Percentiles rank a stretch among this genome's conserved stretches.
Evolutionary conservation across 805 yeast genomes (phyloP).

Genomic region (Cyberlindnera japonica): DNA sequence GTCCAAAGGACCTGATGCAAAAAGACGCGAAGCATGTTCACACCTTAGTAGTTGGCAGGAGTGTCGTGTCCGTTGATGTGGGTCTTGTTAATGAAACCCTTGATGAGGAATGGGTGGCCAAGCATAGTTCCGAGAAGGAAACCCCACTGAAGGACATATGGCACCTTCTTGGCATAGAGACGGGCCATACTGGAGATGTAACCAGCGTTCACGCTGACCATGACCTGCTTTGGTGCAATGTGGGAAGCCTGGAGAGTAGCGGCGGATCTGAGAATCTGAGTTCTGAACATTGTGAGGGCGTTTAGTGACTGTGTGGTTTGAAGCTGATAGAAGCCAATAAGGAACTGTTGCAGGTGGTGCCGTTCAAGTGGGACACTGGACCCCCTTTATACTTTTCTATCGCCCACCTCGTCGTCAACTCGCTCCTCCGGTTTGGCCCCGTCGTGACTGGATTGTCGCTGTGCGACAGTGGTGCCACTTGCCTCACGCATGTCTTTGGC

Average conservation of each 20-base stretch:
- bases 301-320: conserved; percentile 1
- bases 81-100: conserved; percentile 6
- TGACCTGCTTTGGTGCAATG: conserved; percentile 21
- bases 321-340: not conserved
- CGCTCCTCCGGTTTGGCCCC: not conserved
- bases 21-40: too few species aligned
- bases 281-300: conserved; percentile 23
- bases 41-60: too few species aligned
- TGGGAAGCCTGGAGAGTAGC: conserved; percentile 22
- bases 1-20: too few species aligned
- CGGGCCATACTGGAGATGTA: conserved; percentile 8
- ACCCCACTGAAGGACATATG: conserved; percentile 25
- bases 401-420: not conserved
- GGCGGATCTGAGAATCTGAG: conserved; percentile 27
- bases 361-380: not conserved
- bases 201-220: conserved; percentile 19
- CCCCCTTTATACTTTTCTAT: not conserved
- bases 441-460: not conserved
- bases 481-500: too few species aligned
- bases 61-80: conserved; percentile 9
- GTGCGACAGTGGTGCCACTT: conserved; percentile 12
- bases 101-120: conserved; percentile 25
- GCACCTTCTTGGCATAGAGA: conserved; percentile 20
- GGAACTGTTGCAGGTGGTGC: not conserved
- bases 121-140: conserved; percentile 16